These are phyloP conservation scores for Seminavis robusta DNA, from an alignment of 108 stramenopile genomes.

Conservation along the genomic window DNA sequence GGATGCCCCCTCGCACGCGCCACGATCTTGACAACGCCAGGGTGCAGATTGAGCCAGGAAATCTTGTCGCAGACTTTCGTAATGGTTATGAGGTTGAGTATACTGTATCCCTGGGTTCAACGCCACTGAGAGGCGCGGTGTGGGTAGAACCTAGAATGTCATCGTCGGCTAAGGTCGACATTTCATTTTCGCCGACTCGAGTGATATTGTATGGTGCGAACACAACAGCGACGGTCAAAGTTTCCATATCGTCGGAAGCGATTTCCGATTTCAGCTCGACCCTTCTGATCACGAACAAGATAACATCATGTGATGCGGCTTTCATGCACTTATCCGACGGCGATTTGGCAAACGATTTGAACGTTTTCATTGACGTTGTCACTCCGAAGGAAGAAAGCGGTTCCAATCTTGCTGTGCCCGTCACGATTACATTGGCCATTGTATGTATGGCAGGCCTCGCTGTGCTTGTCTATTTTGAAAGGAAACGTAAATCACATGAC, in stretches of 20 bases:
- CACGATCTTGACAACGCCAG: constrained; percentile 7
- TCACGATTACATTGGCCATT: neutral
- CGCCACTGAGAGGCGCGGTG: constrained; percentile 15
- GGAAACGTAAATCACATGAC: constrained; percentile 11
- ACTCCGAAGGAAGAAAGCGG: neutral
- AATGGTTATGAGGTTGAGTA: neutral
- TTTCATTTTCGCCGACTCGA: neutral
- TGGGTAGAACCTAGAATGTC: constrained; percentile 7
- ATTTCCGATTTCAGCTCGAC: neutral
- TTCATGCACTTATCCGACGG: too few species aligned
- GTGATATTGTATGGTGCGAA: neutral
- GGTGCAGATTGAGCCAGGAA: neutral
- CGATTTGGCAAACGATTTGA: neutral
- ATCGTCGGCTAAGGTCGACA: neutral
- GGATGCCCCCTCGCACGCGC: constrained; percentile 10
- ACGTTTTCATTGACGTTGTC: neutral
- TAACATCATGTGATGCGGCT: constrained; percentile 2
- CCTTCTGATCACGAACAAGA: neutral
- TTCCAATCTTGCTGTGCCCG: neutral
- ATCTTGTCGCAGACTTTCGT: neutral
- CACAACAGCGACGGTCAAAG: neutral
- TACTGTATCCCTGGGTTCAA: constrained; percentile 5
- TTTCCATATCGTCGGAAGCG: neutral
- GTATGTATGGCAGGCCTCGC: too few species aligned
- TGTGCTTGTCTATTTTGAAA: constrained; percentile 5